Evolutionary conservation across 2,329 filamentous ascomycete species (phyloP).

Genomic region (Fusarium neocosmosporiellum): DNA sequence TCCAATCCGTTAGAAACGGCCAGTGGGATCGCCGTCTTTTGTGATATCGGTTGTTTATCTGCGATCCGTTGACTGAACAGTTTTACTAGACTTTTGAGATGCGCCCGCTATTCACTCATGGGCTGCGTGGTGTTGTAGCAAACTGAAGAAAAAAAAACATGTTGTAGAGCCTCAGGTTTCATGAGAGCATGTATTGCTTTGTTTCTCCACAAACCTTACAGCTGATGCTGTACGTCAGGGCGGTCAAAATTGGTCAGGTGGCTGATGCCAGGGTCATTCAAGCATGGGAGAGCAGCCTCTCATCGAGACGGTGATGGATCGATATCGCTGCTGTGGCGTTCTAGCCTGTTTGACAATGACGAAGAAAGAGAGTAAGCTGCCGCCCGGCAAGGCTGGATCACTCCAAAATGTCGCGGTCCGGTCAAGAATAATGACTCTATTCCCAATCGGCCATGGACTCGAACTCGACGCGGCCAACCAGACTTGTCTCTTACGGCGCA

Average conservation of each 20-base stretch:
- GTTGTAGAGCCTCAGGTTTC: background rate
- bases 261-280: background rate
- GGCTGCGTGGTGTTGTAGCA: background rate
- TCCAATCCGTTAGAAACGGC: background rate
- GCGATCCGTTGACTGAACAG: conserved; percentile 20
- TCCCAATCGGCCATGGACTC: conserved; percentile 10
- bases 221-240: background rate
- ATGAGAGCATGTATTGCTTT: background rate
- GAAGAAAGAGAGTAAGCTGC: background rate
- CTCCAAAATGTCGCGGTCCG: background rate
- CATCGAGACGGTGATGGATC: background rate
- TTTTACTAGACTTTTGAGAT: conserved; percentile 10
- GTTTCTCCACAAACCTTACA: background rate
- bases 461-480: background rate
- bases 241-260: conserved; percentile 2
- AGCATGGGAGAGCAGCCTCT: background rate
- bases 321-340: conserved; percentile 7
- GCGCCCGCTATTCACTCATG: background rate
- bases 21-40: conserved; percentile 13
- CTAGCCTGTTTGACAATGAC: background rate
- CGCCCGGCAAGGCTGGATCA: background rate
- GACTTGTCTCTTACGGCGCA: background rate
- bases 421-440: background rate
- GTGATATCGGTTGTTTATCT: conserved; percentile 22
- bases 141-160: background rate